Evolutionary conservation across 2,329 filamentous ascomycete genomes (phyloP), one percentile per base, ranked within the genome.

Genomic region (Mycosphaerella sp.): DNA sequence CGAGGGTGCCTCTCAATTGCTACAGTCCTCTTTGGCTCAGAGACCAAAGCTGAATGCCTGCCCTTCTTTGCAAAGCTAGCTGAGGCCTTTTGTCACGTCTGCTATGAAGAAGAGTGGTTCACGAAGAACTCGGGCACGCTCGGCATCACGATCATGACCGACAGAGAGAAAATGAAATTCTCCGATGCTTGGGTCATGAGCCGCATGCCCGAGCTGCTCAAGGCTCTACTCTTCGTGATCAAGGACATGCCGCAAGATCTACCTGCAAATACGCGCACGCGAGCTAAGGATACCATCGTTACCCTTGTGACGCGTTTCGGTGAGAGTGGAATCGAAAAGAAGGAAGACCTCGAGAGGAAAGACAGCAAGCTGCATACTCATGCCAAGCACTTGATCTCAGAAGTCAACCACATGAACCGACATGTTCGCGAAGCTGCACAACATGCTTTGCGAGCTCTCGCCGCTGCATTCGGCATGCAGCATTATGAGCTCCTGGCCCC

Each of bases 91-190:
- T 93, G 88, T 61, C 93, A 98, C 67, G 89, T 88, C 58, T 98
- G 93, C 68, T 90, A 96, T 62, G 89, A 93, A 62, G 91, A 98
- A 67, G 93, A 98, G 63, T 99, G 94, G 93, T 98, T 95, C 65
- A 90, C 90, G 46, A 98, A 99, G 71, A 87, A 89, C 34, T 93
- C 91, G 43, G 93, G 93, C 35, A 90, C 87, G 48, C 73, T 91
- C 16, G 94, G 94, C 49, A 96, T 99, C 62, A 85, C 87, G 63
- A 84, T 94, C 50, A 74, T 98, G 52, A 84, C 91, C 28, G 91
- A 87, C 2, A 84, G 90, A 58, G 90, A 86, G 1, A 85, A 91
- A 60, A 75, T 97, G 49, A 84, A 91, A 47, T 77, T 98, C 41
- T 89, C 89, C 37, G 87, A 94, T 62, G 68, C 75, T 1, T 99